These are phyloP conservation scores for Trichoderma orchidacearum DNA, from an alignment of 495 filamentous ascomycete species.

Conservation along the genomic window DNA sequence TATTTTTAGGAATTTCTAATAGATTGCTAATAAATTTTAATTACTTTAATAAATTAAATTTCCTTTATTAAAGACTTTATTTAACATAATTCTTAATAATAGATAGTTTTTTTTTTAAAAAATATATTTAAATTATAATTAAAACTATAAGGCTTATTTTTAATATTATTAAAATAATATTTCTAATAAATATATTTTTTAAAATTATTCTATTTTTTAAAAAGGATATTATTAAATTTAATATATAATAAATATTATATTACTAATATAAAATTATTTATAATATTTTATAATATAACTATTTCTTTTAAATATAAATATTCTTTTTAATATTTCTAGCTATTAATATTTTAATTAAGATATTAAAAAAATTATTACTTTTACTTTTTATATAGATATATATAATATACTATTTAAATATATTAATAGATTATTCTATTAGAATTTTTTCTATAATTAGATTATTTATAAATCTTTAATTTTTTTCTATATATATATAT, in stretches of 20 bases:
- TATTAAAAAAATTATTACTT: neutral
- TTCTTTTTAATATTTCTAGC: too few species aligned
- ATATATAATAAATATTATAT: neutral
- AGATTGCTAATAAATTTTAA: neutral
- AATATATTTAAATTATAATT: too few species aligned
- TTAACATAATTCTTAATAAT: too few species aligned
- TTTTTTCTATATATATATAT: neutral
- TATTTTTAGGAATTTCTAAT: neutral
- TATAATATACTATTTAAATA: conserved; percentile 3
- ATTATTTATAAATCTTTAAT: too few species aligned
- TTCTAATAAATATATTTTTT: neutral
- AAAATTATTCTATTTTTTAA: neutral
- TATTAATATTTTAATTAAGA: neutral
- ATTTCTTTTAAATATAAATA: too few species aligned
- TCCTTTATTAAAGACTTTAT: conserved; percentile 5
- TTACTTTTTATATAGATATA: neutral
- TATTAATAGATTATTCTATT: neutral
- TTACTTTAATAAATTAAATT: neutral
- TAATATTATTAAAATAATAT: conserved; percentile 3
- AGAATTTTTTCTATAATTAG: neutral
- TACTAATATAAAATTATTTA: neutral
- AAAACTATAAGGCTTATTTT: too few species aligned
- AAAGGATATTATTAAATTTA: neutral
- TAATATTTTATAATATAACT: neutral
- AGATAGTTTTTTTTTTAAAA: too few species aligned